phyloP scores from a whole-genome alignment of 495 filamentous ascomycete genomes.

The Penicillium turbatum region DNA sequence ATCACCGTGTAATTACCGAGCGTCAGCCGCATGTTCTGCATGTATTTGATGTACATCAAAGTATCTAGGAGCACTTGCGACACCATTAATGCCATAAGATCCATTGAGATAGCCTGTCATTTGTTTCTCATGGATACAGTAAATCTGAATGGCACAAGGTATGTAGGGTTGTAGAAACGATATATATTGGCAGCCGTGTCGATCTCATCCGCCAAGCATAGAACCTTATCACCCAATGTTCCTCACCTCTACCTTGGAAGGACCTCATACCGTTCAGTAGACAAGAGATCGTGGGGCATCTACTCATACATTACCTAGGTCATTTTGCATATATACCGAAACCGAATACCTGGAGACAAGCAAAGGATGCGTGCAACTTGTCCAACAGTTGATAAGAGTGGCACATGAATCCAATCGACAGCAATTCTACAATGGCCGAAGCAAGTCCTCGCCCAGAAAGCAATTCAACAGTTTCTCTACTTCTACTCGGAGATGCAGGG shows the following conservation, averaged over 20 bases:
- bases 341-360: neutral
- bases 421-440: constrained; percentile 10
- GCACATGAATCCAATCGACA: neutral
- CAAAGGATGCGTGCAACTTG: neutral
- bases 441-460: constrained; percentile 10
- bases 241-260: neutral
- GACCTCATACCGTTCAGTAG: neutral
- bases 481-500: constrained; percentile 74
- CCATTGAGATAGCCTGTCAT: too few species aligned
- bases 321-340: too few species aligned
- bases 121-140: neutral
- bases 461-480: constrained; percentile 55
- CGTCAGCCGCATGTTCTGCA: neutral
- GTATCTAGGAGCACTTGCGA: neutral
- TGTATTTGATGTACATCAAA: constrained; percentile 3
- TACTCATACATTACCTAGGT: neutral
- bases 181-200: neutral
- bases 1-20: neutral
- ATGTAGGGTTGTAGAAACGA: neutral
- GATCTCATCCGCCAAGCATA: neutral
- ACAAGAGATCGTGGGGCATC: neutral
- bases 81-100: neutral
- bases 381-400: neutral
- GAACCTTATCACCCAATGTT: neutral
- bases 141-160: neutral